These are phyloP conservation scores for Xylaria palmicola DNA, from an alignment of 495 filamentous ascomycete genomes.

Conservation along the genomic window DNA sequence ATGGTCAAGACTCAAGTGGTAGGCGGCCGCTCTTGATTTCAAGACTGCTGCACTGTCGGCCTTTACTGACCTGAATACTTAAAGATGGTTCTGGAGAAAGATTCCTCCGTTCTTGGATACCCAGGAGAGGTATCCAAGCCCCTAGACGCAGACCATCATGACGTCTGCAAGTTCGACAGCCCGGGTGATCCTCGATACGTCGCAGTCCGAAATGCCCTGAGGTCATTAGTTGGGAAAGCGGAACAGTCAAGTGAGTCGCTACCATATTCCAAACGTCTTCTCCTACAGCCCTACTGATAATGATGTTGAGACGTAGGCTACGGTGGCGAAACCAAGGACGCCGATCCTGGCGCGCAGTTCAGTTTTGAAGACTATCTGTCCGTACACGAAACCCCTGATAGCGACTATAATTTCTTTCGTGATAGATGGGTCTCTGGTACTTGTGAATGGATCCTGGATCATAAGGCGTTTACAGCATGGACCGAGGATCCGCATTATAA, in stretches of 20 bases:
- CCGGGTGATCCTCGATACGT: constrained; percentile 44
- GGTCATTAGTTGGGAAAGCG: constrained; percentile 17
- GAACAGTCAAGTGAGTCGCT: not conserved
- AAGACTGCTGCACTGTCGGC: not conserved
- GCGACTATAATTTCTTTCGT: constrained; percentile 38
- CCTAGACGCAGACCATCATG: constrained; percentile 49
- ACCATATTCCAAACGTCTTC: not conserved
- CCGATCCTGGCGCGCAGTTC: not conserved
- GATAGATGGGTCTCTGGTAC: constrained; percentile 40
- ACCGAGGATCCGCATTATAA: not conserved
- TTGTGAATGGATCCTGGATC: constrained; percentile 34
- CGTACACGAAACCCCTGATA: constrained; percentile 23
- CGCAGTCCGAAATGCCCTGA: constrained; percentile 37
- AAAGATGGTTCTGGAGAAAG: constrained; percentile 42
- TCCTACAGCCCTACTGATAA: not conserved
- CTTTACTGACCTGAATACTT: not conserved
- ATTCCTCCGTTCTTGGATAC: constrained; percentile 49
- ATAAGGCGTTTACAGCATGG: constrained; percentile 27
- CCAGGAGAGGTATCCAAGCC: constrained; percentile 38
- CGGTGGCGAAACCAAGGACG: not conserved
- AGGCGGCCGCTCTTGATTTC: not conserved
- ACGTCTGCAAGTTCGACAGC: constrained; percentile 46
- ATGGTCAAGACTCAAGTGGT: constrained; percentile 17
- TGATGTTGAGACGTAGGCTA: not conserved
- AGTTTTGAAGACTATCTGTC: constrained; percentile 16